A percentile compares a stretch with the other conserved stretches of the same genome.
Evolutionary conservation across 257 asterid genomes (phyloP).

Genomic region (Hygrophila difformis): DNA sequence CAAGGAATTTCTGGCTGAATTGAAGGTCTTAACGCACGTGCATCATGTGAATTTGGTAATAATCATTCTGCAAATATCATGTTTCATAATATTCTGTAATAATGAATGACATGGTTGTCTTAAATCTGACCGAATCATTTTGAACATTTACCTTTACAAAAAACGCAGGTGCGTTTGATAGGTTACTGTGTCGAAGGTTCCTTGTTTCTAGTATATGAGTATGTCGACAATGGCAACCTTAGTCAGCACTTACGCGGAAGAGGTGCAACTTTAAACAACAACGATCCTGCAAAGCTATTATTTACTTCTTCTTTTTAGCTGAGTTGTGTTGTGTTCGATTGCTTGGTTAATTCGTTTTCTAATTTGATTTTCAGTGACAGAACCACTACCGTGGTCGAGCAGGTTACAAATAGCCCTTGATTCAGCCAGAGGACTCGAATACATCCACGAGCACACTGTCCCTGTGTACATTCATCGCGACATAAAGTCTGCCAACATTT

Average conservation of each 20-base stretch:
- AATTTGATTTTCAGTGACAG: constrained; percentile 26
- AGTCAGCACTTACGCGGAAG: constrained; percentile 70
- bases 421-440: constrained; percentile 94
- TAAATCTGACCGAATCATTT: not conserved
- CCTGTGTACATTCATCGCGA: constrained; percentile 85
- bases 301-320: constrained; percentile 2
- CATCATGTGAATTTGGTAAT: constrained; percentile 89
- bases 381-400: constrained; percentile 55
- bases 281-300: too few relatives aligned
- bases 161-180: constrained; percentile 65
- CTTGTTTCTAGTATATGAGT: constrained; percentile 75
- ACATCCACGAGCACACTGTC: constrained; percentile 88
- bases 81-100: not conserved
- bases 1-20: constrained; percentile 72
- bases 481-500: constrained; percentile 70
- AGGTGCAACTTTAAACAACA: too few relatives aligned
- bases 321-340: too few relatives aligned
- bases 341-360: too few relatives aligned
- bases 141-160: not conserved
- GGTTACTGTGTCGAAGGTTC: constrained; percentile 81
- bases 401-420: constrained; percentile 85
- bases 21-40: constrained; percentile 73
- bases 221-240: constrained; percentile 77
- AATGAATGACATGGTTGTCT: not conserved
- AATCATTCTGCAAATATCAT: not conserved